Evolutionary conservation across 2,329 filamentous ascomycete genomes (phyloP).

Genomic region (Xylariaceae sp.): DNA sequence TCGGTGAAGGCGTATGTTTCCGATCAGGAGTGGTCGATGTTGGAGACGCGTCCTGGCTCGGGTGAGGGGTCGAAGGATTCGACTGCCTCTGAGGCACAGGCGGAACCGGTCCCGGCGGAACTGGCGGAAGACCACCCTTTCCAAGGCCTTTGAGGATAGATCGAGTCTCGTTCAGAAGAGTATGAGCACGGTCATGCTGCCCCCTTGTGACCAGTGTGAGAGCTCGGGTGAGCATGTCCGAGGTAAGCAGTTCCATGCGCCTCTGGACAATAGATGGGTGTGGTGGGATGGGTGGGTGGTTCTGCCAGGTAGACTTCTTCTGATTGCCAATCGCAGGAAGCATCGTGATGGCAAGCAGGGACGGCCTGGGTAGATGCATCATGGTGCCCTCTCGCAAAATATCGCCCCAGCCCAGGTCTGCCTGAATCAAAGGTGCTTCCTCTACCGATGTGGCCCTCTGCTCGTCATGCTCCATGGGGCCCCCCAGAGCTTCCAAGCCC

Average conservation of each 20-base stretch:
- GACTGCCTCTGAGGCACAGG: conserved; percentile 29
- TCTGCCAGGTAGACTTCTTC: conserved; percentile 58
- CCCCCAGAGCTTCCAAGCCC: conserved; percentile 85
- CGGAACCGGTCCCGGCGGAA: conserved; percentile 32
- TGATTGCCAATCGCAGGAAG: conserved; percentile 60
- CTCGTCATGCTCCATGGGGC: conserved; percentile 78
- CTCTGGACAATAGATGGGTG: conserved; percentile 93
- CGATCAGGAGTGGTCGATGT: conserved; percentile 42
- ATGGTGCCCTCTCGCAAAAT: conserved; percentile 82
- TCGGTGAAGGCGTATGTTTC: conserved; percentile 49
- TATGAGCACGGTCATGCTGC: conserved; percentile 89
- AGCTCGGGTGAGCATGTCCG: conserved; percentile 92
- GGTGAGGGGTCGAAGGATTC: conserved; percentile 42
- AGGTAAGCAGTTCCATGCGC: conserved; percentile 94
- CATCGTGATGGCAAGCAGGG: conserved; percentile 92
- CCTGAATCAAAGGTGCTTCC: conserved; percentile 90
- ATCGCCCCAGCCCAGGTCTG: conserved; percentile 88
- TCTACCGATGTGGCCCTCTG: conserved; percentile 79
- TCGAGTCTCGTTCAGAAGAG: conserved; percentile 84
- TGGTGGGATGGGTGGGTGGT: conserved; percentile 77
- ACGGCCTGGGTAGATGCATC: conserved; percentile 80
- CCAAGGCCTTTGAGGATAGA: conserved; percentile 93
- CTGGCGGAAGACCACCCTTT: conserved; percentile 86
- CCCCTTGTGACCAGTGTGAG: conserved; percentile 83
- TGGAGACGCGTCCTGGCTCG: conserved; percentile 35